phyloP scores from a whole-genome alignment of 2,329 filamentous ascomycete species.

The Simplicillium sp. region DNA sequence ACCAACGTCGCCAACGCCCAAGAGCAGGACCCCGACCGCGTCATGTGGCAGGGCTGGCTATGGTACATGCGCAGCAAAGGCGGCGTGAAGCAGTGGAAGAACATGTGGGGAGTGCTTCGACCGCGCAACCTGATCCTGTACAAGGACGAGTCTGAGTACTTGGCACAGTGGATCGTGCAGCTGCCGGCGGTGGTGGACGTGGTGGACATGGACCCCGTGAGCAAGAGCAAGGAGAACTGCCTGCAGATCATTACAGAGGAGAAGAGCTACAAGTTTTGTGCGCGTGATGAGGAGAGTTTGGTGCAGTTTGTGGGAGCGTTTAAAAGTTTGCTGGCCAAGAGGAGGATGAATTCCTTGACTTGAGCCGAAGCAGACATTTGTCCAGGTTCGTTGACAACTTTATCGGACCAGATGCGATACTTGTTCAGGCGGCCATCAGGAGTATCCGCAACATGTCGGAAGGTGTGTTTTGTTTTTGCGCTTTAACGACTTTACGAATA shows the following conservation, averaged over 20 bases:
- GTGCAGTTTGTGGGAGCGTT: constrained; percentile 81
- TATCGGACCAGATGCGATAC: too few relatives aligned
- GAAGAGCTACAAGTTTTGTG: constrained; percentile 69
- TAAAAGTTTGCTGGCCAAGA: constrained; percentile 73
- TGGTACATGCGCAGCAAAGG: constrained; percentile 74
- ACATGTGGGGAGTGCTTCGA: constrained; percentile 84
- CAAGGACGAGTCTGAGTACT: constrained; percentile 88
- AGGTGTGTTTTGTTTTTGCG: too few relatives aligned
- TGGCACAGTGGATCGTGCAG: constrained; percentile 71
- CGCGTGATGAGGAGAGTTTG: constrained; percentile 70
- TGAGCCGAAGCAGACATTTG: too few relatives aligned
- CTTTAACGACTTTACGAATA: too few relatives aligned
- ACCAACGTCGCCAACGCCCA: constrained; percentile 41
- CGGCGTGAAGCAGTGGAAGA: constrained; percentile 87
- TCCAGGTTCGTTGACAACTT: too few relatives aligned
- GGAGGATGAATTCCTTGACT: constrained; percentile 26
- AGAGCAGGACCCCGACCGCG: constrained; percentile 67
- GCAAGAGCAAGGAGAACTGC: constrained; percentile 75
- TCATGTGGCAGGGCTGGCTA: constrained; percentile 91
- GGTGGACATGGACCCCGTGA: constrained; percentile 84
- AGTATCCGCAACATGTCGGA: too few relatives aligned
- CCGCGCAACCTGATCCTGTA: constrained; percentile 81
- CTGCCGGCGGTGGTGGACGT: constrained; percentile 76
- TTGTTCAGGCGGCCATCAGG: too few relatives aligned
- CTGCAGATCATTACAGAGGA: constrained; percentile 92